Conservation (phyloP, 139 green algal genomes). For the Micractinium conductrix region DNA sequence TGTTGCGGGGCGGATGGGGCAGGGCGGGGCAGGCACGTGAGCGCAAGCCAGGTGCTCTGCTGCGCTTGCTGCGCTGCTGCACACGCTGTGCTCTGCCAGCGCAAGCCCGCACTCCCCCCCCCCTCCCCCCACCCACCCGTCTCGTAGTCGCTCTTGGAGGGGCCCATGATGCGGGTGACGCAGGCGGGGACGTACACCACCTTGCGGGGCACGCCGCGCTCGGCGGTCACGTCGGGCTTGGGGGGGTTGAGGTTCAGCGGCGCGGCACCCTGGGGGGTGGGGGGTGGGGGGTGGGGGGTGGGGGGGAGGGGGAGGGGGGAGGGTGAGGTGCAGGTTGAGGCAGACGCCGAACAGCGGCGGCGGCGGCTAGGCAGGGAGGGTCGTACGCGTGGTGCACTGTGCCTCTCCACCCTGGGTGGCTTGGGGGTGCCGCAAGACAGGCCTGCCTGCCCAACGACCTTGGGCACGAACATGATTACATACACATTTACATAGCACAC, state of each 20-base stretch:
- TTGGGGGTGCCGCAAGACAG: too few species aligned
- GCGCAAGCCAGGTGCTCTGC: neutral
- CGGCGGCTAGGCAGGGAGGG: too few species aligned
- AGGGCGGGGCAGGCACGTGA: neutral
- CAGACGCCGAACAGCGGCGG: too few species aligned
- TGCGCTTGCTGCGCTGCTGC: too few species aligned
- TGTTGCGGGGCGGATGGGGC: neutral
- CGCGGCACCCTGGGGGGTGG: constrained; percentile 44
- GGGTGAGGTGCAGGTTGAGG: neutral
- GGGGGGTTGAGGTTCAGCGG: constrained; percentile 58
- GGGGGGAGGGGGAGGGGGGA: neutral
- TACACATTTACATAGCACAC: too few species aligned
- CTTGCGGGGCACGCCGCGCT: constrained; percentile 49
- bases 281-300: neutral
- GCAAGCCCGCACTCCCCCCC: too few species aligned
- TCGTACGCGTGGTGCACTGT: too few species aligned
- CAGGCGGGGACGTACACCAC: constrained; percentile 95
- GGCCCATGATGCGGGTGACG: constrained; percentile 97
- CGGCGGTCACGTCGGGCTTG: constrained; percentile 29
- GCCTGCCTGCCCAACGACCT: too few species aligned
- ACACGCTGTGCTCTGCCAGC: too few species aligned
- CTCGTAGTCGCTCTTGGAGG: constrained; percentile 71
- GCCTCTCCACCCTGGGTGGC: too few species aligned
- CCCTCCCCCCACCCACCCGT: constrained; percentile 30
- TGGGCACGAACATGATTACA: too few species aligned